Evolutionary conservation across 768 basidiomycete species (phyloP), one percentile per base, ranked within the genome.

Genomic region (Suillus discolor): DNA sequence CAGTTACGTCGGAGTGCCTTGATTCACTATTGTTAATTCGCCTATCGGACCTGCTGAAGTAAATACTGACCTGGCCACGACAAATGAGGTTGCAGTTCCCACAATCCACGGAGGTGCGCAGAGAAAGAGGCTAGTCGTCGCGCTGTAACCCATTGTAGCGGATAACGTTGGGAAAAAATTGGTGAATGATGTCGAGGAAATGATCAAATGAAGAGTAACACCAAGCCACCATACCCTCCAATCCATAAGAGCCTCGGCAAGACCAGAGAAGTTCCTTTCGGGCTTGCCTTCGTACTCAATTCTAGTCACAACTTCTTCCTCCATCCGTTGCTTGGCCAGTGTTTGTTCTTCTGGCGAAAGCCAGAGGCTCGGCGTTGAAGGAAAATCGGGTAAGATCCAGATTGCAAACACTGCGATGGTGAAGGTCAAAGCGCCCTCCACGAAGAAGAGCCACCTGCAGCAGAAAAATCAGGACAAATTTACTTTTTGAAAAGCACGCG

Each of bases 171-270:
- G 91, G 79, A 93, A 93, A 74, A 88, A 93, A 18, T 86, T 88
- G 71, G 89, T 88, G 81, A 93, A 93, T 15, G 86, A 88, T 38
- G 90, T 72, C 13, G 89, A 85, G 39, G 87, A 74, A 28, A 13
- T 2, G 76, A 87, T 81, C 66, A 84, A 83, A n/a, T 84, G 85
- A 59, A 90, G 73, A 1, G 88, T 82, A 38, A 90, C 65, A 20
- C 89, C 84, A 59, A 96, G 79, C 85, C 85, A 90, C 89, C 92
- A 94, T 39, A 94, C 88, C 75, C 87, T 91, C 89, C 87, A 88
- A 72, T 95, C 92, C 28, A 79, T 80, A 62, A 92, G 42, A 16
- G 90, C 88, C 69, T 88, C 71, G 8, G 73, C 62, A 7, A 93
- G 73, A 16, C 89, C 89, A 44, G 78, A 75, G 18, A 74, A 68